Evolutionary conservation across 108 stramenopile genomes (phyloP), one percentile per base, ranked within the genome.

Genomic region (Parietichytrium sp.): DNA sequence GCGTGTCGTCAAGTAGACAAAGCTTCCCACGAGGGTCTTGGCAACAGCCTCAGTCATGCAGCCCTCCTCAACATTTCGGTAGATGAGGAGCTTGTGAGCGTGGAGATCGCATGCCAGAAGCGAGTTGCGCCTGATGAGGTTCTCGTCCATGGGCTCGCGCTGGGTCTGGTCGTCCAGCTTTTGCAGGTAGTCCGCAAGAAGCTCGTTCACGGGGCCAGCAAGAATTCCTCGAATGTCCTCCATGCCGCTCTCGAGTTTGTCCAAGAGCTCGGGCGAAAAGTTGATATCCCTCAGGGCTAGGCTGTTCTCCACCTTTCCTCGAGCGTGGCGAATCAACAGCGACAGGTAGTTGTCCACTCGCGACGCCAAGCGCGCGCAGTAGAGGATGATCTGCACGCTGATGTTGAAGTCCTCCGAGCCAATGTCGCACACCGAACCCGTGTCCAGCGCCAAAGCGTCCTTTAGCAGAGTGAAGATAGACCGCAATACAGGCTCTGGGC

Each of bases 1-100:
- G 13, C 83, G 79, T 4, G 83, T 83, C 12, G 83, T 83, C 18
- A 83, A 36, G 53, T 80, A 83, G 13, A 83, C 54, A 31, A 83
- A 83, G 29, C 79, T 54, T 33, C 83, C 83, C 33, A 83, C 26
- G 20, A 83, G 13, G 25, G 83, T 80, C 29, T 83, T 36, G 47
- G 53, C 83, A 8, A 80, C 23, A 27, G 33, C 54, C 15, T 49
- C n/a, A n/a, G 54, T 83, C 47, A 72, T 29, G 23, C 13, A n/a
- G 27, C 47, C 47, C 4, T 52, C 30, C 1, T 20, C n/a, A 6
- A 42, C n/a, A 31, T 83, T 83, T 16, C 83, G 83, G 77, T 26
- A 83, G 18, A 83, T 42, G 12, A 83, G 48, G 16, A 83, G 3
- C 33, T 26, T 16, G 79, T 83, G 83, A 1, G 83, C 61, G 48